These are phyloP conservation scores for Colletotrichum sp. DNA, from an alignment of 2,329 filamentous ascomycete genomes.

Conservation along the genomic window DNA sequence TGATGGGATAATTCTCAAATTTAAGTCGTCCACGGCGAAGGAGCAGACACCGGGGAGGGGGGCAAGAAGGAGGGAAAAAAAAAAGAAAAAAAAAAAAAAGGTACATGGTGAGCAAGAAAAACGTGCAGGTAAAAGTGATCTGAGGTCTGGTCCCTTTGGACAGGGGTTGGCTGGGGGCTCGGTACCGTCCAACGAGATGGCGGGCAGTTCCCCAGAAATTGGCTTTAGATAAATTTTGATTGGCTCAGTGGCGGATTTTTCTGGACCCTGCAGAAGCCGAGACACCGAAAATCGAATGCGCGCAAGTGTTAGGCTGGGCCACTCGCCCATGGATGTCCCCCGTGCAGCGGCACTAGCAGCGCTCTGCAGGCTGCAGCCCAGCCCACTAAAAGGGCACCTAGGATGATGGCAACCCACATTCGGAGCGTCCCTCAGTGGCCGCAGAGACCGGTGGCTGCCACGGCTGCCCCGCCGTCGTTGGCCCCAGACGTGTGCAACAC, in stretches of 20 bases:
- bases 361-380: not conserved
- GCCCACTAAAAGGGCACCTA: not conserved
- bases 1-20: not conserved
- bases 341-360: not conserved
- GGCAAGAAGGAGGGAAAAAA: not conserved
- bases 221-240: not conserved
- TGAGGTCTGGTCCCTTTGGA: not conserved
- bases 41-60: not conserved
- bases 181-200: not conserved
- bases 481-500: not conserved
- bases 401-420: not conserved
- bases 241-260: not conserved
- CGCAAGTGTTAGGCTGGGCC: not conserved
- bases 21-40: not conserved
- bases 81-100: not conserved
- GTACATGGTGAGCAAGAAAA: not conserved
- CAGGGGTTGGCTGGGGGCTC: not conserved
- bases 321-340: not conserved
- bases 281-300: not conserved
- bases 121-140: not conserved
- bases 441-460: not conserved
- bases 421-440: not conserved
- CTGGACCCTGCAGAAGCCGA: not conserved
- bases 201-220: not conserved
- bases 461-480: not conserved